phyloP scores from a whole-genome alignment of 257 asterid species.

The Anisodus tanguticus region DNA sequence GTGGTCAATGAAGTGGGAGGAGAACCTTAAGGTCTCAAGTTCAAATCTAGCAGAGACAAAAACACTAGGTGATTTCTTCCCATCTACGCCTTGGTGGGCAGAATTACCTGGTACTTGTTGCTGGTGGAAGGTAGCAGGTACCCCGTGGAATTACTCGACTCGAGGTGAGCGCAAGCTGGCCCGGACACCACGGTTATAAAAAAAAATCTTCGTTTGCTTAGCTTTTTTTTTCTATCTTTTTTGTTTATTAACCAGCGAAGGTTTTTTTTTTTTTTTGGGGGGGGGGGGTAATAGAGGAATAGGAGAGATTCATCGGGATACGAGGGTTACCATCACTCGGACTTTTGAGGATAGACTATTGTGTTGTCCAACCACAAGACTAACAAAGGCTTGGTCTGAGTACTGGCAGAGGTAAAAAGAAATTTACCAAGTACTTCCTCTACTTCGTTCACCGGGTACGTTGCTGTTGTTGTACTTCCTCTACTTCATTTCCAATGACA shows the following conservation, averaged over 20 bases:
- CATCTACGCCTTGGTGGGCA: too few species aligned
- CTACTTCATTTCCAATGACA: conserved; percentile 8
- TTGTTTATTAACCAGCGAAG: neutral
- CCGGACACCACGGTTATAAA: too few species aligned
- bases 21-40: too few species aligned
- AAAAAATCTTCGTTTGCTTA: neutral
- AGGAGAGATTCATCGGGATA: neutral
- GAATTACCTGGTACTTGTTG: too few species aligned
- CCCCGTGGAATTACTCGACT: too few species aligned
- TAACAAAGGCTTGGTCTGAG: conserved; percentile 2
- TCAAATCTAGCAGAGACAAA: too few species aligned
- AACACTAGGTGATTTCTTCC: too few species aligned
- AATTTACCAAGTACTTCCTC: neutral
- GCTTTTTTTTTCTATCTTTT: neutral
- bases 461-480: neutral
- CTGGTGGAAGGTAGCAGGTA: too few species aligned
- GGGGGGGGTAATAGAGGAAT: conserved; percentile 11
- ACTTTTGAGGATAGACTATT: neutral
- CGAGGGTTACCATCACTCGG: neutral
- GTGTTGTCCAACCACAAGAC: conserved; percentile 9
- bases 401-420: conserved; percentile 8
- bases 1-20: too few species aligned
- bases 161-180: too few species aligned
- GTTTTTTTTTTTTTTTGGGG: conserved; percentile 63
- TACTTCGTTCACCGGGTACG: too few species aligned